Base-by-base conservation (phyloP, 208 protist genomes). In the Trypanosoma mega region DNA sequence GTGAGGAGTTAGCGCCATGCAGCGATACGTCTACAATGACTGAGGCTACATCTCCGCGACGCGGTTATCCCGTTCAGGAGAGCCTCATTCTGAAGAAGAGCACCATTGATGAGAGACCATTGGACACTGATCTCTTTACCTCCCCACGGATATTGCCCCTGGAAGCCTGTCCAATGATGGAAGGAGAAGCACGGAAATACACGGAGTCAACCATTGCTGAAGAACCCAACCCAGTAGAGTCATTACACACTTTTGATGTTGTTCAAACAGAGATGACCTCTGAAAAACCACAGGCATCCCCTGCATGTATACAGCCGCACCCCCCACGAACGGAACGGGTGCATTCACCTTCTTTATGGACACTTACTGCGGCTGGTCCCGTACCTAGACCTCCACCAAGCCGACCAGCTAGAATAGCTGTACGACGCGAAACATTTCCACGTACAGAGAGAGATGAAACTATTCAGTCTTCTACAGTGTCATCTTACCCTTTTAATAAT, bases 401-500 rank as follows among this genome's bases (percentile, higher is more conserved):
- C 67, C 63, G 48, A 72, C 53, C 27, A 60, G 61, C 14, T 65
- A 46, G 11, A 33, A 50, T 20, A 66, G 58, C 64, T 74, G 60
- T 57, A 61, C 70, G 5, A 64, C 34, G 1, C 70, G 72, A 57
- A 61, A 49, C 34, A 53, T 39, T 39, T 39, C 12, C 12, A 12
- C 8, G 6, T 39, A 16, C 34, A 16, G 8, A 39, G 12, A 39
- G 12, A 39, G 12, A 39, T n/a, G n/a, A n/a, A n/a, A n/a, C n/a
- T n/a, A n/a, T n/a, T n/a, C n/a, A n/a, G n/a, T n/a, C n/a, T n/a
- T n/a, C n/a, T n/a, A n/a, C n/a, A n/a, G n/a, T n/a, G 34, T 39
- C 34, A 16, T 39, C 34, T 6, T 16, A 39, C 34, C 12, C 34
- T 39, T 39, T 39, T 12, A 39, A 16, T 39, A 12, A 6, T 39